Evolutionary conservation across 2,329 filamentous ascomycete species (phyloP).

Genomic region (Microdochium bolleyi): DNA sequence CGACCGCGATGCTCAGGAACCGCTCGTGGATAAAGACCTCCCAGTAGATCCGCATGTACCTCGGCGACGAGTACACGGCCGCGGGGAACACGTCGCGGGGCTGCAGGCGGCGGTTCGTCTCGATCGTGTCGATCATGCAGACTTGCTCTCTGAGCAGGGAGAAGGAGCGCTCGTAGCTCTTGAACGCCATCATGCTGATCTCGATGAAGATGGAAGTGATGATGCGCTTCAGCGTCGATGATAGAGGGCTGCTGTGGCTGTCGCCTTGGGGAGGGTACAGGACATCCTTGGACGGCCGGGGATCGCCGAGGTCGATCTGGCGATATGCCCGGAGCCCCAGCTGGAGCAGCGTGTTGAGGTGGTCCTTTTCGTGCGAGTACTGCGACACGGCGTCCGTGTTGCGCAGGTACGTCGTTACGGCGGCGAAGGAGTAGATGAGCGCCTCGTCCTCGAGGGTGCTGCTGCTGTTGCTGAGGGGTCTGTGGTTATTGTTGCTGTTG

Average conservation of each 20-base stretch:
- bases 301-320: constrained; percentile 22
- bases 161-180: constrained; percentile 38
- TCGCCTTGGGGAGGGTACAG: constrained; percentile 1
- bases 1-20: constrained; percentile 43
- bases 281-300: background rate
- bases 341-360: constrained; percentile 23
- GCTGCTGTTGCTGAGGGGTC: constrained; percentile 27
- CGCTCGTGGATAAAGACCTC: constrained; percentile 48
- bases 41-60: constrained; percentile 44
- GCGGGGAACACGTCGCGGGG: constrained; percentile 20
- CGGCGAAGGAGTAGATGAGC: constrained; percentile 35
- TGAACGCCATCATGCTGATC: constrained; percentile 40
- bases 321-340: constrained; percentile 8
- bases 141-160: constrained; percentile 42
- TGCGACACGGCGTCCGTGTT: constrained; percentile 13
- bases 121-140: constrained; percentile 32
- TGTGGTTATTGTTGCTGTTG: constrained; percentile 24
- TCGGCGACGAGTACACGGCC: constrained; percentile 11
- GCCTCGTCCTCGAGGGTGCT: constrained; percentile 21
- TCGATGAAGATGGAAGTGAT: constrained; percentile 46
- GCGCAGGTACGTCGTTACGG: constrained; percentile 34
- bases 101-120: constrained; percentile 23
- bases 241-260: constrained; percentile 30
- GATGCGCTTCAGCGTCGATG: constrained; percentile 29
- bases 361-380: constrained; percentile 14